These are phyloP conservation scores for Dichotomocladium elegans DNA, from an alignment of 371 early-diverging fungal genomes.

Conservation along the genomic window DNA sequence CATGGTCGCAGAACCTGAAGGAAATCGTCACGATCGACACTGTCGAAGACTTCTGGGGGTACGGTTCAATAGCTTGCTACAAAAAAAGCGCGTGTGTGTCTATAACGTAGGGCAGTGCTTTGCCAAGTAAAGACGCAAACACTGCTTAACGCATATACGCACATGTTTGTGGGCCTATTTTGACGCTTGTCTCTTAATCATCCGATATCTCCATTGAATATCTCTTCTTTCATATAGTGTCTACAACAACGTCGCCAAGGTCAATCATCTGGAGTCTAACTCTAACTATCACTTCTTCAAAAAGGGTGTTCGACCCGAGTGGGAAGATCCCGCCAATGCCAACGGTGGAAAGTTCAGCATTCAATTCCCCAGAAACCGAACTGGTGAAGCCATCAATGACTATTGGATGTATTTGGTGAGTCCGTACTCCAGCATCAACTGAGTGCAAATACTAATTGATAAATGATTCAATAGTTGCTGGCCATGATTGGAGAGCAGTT, in stretches of 20 bases:
- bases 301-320: conserved; percentile 96
- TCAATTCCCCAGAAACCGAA: conserved; percentile 71
- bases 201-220: too few species aligned
- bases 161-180: too few species aligned
- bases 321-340: conserved; percentile 98
- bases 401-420: conserved; percentile 83
- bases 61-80: too few species aligned
- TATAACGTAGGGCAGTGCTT: too few species aligned
- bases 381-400: conserved; percentile 73
- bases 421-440: not conserved
- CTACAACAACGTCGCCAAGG: conserved; percentile 83
- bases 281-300: conserved; percentile 97
- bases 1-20: conserved; percentile 91
- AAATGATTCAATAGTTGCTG: conserved; percentile 55
- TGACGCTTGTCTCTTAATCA: not conserved
- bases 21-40: conserved; percentile 83
- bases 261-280: conserved; percentile 74
- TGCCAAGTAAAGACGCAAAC: too few species aligned
- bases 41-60: conserved; percentile 98
- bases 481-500: conserved; percentile 91
- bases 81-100: too few species aligned
- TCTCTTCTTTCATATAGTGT: conserved; percentile 45
- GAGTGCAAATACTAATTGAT: not conserved
- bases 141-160: not conserved
- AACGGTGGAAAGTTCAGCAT: conserved; percentile 97